Base-by-base conservation (phyloP, 169 alveolate species). In the Pseudocohnilembus persalinus region DNA sequence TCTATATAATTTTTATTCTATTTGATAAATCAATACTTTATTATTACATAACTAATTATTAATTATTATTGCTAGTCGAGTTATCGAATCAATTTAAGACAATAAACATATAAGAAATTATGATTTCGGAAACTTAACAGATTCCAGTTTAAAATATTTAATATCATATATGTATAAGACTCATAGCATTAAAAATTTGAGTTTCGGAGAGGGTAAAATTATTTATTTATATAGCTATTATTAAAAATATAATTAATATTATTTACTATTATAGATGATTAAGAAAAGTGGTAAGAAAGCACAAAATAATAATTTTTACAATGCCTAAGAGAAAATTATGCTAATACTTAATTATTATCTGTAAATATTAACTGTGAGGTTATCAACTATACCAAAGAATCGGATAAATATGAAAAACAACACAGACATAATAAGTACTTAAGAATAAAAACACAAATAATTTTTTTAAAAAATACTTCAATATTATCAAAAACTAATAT, bases 111-210 rank as follows among this genome's bases (percentile, higher is more conserved):
- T 79, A 24, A 76, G 77, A 11, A 76, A 81, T 64, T 81, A 80
- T 75, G 76, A 86, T 79, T 65, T 86, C 32, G 90, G 90, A 27
- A 75, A 74, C 11, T 49, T 83, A 28, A 74, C 87, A 29, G 75
- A 86, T 79, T 68, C 74, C n/a, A 31, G 77, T 74, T 31, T 80
- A n/a, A 31, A 20, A 11, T 81, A 86, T 63, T 64, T 75, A 49
- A 31, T 32, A 29, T 35, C 79, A 79, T 81, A 72, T 81, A 27
- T 63, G 28, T 74, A 78, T 74, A 73, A 81, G 74, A 68, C 16
- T 75, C 79, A 81, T 16, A 80, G 24, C 11, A 68, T 80, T 29
- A 31, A 74, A 63, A 79, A 80, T 78, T 75, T 86, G 65, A 79
- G 79, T 72, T 81, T 80, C 35, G 83, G 85, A 31, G 76, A 80